Evolutionary conservation across 2,329 filamentous ascomycete species (phyloP).

Genomic region (Trichophyton equinum): DNA sequence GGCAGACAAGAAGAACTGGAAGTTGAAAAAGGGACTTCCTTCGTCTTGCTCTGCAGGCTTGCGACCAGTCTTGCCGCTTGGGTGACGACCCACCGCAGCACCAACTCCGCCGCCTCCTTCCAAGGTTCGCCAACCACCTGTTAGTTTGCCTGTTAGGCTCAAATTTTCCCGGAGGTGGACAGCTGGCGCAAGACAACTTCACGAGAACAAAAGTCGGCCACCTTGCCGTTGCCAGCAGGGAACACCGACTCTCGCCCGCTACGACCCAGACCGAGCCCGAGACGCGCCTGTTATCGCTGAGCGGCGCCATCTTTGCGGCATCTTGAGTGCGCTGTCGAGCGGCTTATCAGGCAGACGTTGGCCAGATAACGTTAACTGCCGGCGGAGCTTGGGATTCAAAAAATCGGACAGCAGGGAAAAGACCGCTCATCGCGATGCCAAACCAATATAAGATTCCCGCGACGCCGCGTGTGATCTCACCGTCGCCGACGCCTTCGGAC

Average conservation of each 20-base stretch:
- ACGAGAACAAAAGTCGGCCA: neutral
- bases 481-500: conserved; percentile 59
- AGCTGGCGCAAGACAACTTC: neutral
- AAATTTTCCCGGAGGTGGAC: neutral
- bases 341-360: neutral
- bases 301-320: neutral
- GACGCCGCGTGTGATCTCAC: conserved; percentile 79
- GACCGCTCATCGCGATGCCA: conserved; percentile 28
- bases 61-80: neutral
- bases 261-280: neutral
- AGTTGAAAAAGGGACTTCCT: no score
- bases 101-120: neutral
- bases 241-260: neutral
- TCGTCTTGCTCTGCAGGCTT: neutral
- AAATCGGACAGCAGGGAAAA: neutral
- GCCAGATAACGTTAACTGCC: neutral
- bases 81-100: neutral
- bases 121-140: neutral
- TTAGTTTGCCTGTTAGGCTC: neutral
- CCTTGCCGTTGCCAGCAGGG: neutral
- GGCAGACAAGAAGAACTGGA: no score
- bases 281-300: neutral
- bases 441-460: conserved; percentile 50
- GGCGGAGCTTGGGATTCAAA: neutral
- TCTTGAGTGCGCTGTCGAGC: neutral